Conservation (phyloP, 371 early-diverging fungal species). For the Apophysomyces elegans region DNA sequence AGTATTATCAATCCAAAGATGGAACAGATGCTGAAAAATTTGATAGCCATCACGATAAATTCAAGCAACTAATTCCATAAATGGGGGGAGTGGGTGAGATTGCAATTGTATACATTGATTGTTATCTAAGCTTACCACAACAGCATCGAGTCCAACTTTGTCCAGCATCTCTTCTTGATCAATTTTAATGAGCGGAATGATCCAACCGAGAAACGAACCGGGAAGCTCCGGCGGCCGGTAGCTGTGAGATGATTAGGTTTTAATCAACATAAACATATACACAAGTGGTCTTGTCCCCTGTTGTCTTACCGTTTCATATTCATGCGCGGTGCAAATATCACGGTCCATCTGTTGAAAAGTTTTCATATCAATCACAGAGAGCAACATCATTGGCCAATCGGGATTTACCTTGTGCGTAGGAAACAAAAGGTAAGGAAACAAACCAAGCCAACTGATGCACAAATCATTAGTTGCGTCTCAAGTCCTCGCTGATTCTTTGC, state of each 20-base stretch:
- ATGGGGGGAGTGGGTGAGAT: background rate
- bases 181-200: conserved; percentile 56
- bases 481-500: conserved; percentile 34
- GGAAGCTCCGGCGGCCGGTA: conserved; percentile 60
- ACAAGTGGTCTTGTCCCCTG: background rate
- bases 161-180: conserved; percentile 55
- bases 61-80: conserved; percentile 42
- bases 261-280: background rate
- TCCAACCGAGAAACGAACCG: conserved; percentile 64
- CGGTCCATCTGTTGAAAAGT: conserved; percentile 35
- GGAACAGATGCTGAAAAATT: conserved; percentile 46
- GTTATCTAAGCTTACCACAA: conserved; percentile 45
- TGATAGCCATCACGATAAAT: conserved; percentile 48
- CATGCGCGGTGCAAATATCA: conserved; percentile 61
- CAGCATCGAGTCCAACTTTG: conserved; percentile 71
- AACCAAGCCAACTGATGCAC: conserved; percentile 40
- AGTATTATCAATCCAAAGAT: conserved; percentile 41
- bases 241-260: conserved; percentile 23
- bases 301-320: conserved; percentile 55
- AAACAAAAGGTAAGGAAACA: conserved; percentile 58
- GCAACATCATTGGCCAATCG: background rate
- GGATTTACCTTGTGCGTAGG: conserved; percentile 50
- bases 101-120: background rate
- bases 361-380: background rate
- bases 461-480: conserved; percentile 49